Conservation (phyloP, 176 grass and related monocot genomes). For the Carex scoparia region DNA sequence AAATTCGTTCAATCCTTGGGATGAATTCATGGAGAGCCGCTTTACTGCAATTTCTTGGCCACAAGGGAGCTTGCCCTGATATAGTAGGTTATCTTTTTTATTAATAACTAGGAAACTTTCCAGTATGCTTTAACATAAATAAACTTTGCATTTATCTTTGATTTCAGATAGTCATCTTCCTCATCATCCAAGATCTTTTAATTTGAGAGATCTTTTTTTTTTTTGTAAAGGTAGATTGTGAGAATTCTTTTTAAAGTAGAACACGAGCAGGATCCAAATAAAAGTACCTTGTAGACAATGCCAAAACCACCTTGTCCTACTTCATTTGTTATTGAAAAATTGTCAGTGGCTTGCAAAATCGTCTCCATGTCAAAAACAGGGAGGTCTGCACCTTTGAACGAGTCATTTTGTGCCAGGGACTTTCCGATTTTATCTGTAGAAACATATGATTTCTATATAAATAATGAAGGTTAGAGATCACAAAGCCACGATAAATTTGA, state of each 20-base stretch:
- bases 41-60: slow-evolving; percentile 62
- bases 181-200: neutral
- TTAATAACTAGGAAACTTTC: neutral
- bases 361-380: slow-evolving; percentile 19
- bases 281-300: slow-evolving; percentile 48
- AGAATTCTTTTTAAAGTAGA: neutral
- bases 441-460: neutral
- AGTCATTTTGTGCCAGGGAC: neutral
- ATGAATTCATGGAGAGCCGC: slow-evolving; percentile 37
- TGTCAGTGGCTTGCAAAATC: slow-evolving; percentile 31
- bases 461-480: neutral
- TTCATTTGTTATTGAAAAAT: slow-evolving; percentile 38
- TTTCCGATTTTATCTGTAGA: neutral
- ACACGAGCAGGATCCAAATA: neutral
- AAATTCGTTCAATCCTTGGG: slow-evolving; percentile 50
- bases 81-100: neutral
- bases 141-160: neutral
- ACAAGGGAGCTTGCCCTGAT: slow-evolving; percentile 35
- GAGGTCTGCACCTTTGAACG: slow-evolving; percentile 13
- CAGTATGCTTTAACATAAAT: neutral
- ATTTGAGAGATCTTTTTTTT: too few species aligned
- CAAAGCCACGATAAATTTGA: neutral
- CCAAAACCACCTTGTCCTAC: slow-evolving; percentile 52
- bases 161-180: neutral
- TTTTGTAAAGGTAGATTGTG: too few species aligned